Evolutionary conservation across 2,329 filamentous ascomycete species (phyloP).

Genomic region (Pestalotiopsis sp.): DNA sequence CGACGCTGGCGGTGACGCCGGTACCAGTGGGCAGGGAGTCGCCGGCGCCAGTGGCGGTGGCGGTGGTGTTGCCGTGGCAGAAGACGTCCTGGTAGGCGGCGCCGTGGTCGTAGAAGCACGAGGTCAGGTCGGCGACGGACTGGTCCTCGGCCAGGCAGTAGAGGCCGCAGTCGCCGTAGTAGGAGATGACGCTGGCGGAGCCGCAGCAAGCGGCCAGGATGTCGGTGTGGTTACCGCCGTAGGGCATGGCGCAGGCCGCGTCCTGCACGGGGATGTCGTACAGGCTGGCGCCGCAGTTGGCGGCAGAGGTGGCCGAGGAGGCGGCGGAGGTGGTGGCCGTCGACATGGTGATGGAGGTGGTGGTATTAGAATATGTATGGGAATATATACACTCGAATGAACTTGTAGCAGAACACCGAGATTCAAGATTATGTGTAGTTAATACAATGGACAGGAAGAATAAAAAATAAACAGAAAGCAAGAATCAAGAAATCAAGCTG

Average conservation of each 20-base stretch:
- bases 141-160: constrained; percentile 51
- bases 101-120: constrained; percentile 44
- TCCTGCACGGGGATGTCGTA: constrained; percentile 48
- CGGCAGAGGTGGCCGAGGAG: constrained; percentile 17
- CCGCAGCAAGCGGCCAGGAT: constrained; percentile 50
- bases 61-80: constrained; percentile 41
- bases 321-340: constrained; percentile 17
- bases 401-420: neutral
- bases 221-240: constrained; percentile 41
- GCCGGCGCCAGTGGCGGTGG: constrained; percentile 38
- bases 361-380: neutral
- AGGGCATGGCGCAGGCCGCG: constrained; percentile 45
- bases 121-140: constrained; percentile 33
- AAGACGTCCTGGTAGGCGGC: constrained; percentile 42
- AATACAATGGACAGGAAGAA: neutral
- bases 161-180: constrained; percentile 50
- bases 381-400: neutral
- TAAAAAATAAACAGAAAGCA: neutral
- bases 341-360: neutral
- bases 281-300: constrained; percentile 29
- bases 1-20: constrained; percentile 34
- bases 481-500: neutral
- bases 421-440: neutral
- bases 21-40: constrained; percentile 31
- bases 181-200: constrained; percentile 43